Percentiles rank a stretch among this genome's conserved stretches.
These are phyloP conservation scores for Glebionis coronaria DNA, from an alignment of 129 eudicot species.

Conservation along the genomic window DNA sequence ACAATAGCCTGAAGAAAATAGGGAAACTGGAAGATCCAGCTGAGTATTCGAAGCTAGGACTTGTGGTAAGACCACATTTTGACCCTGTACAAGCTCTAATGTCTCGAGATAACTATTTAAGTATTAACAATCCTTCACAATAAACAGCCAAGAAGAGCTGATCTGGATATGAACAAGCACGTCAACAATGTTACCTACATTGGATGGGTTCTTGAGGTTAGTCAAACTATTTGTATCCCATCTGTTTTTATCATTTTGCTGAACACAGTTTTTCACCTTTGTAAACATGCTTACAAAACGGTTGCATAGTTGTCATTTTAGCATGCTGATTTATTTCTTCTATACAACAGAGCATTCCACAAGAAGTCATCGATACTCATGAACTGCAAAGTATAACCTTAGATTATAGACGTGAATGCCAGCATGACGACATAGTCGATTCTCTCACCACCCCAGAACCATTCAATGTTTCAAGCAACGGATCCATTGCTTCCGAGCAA, in stretches of 20 bases:
- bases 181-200: conserved; percentile 90
- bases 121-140: not conserved
- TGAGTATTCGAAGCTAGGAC: conserved; percentile 53
- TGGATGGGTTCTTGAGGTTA: conserved; percentile 90
- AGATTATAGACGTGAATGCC: conserved; percentile 82
- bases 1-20: conserved; percentile 68
- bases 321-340: not conserved
- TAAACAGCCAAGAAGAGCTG: conserved; percentile 80
- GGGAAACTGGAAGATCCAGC: conserved; percentile 77
- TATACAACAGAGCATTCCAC: conserved; percentile 69
- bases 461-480: conserved; percentile 37
- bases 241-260: conserved; percentile 3
- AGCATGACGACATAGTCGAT: conserved; percentile 70
- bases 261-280: too few relatives aligned
- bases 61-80: conserved; percentile 51
- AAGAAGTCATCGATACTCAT: conserved; percentile 69
- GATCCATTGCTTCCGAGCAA: conserved; percentile 31
- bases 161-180: conserved; percentile 93
- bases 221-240: conserved; percentile 12
- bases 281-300: conserved; percentile 11
- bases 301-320: not conserved
- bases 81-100: not conserved
- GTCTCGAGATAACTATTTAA: conserved; percentile 4
- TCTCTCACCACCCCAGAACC: conserved; percentile 70
- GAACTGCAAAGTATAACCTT: conserved; percentile 75